phyloP scores from a whole-genome alignment of 148 eudicot species.

The Pouteria glomerata region DNA sequence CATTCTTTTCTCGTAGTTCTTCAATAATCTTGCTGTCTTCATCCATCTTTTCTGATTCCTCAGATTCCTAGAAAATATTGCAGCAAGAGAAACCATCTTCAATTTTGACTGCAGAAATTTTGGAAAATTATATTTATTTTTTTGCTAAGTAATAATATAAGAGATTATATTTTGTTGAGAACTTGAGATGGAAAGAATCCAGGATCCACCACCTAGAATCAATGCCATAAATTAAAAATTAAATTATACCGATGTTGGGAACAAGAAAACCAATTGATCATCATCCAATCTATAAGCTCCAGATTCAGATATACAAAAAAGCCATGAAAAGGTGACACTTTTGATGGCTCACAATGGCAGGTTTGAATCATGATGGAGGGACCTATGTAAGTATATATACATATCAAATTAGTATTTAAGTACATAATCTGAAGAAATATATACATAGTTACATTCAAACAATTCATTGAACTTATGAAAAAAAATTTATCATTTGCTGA shows the following conservation, averaged over 20 bases:
- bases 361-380: not conserved
- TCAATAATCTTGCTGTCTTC: conserved; percentile 90
- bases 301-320: not conserved
- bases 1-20: conserved; percentile 64
- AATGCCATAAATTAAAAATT: not conserved
- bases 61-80: conserved; percentile 58
- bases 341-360: not conserved
- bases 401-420: not conserved
- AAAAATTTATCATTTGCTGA: too few relatives aligned
- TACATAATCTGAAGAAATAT: not conserved
- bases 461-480: not conserved
- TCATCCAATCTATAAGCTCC: not conserved
- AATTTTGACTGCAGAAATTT: conserved; percentile 23
- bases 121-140: conserved; percentile 8
- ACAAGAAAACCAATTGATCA: not conserved
- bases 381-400: too few relatives aligned
- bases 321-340: not conserved
- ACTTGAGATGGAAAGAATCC: conserved; percentile 15
- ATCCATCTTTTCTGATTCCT: conserved; percentile 98
- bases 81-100: conserved; percentile 30
- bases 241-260: not conserved
- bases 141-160: too few relatives aligned
- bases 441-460: conserved; percentile 1
- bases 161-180: too few relatives aligned
- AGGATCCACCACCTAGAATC: conserved; percentile 20